phyloP scores from a whole-genome alignment of 768 basidiomycete species.

The Amanita pallidorosea region DNA sequence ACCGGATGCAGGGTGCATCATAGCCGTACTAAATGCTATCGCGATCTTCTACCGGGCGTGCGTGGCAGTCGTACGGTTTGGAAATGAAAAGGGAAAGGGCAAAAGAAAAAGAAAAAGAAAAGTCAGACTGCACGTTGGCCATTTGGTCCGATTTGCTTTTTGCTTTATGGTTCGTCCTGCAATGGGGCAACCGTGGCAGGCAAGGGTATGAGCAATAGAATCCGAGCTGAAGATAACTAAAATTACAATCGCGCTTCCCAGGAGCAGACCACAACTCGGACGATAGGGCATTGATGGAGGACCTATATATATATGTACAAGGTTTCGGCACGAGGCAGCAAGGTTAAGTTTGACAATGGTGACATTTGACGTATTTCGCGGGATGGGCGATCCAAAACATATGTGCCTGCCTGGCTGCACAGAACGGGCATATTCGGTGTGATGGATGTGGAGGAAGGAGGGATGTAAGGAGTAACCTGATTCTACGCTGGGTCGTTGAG shows the following conservation, averaged over 20 bases:
- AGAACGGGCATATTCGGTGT: neutral
- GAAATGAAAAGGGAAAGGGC: neutral
- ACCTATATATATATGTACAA: neutral
- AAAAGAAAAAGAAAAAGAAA: too few relatives aligned
- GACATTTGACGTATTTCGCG: neutral
- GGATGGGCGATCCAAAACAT: too few relatives aligned
- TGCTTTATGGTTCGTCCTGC: neutral
- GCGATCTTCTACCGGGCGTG: neutral
- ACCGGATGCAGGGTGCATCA: neutral
- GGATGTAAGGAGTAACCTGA: too few relatives aligned
- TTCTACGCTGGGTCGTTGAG: too few relatives aligned
- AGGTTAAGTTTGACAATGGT: neutral
- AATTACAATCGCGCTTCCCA: neutral
- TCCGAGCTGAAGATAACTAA: neutral
- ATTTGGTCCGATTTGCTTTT: neutral
- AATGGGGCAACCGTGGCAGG: too few relatives aligned
- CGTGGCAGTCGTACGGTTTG: neutral
- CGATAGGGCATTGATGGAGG: too few relatives aligned
- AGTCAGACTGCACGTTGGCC: neutral
- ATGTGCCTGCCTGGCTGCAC: too few relatives aligned
- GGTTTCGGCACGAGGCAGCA: slow-evolving; percentile 4
- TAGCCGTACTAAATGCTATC: neutral
- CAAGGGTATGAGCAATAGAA: neutral
- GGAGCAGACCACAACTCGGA: too few relatives aligned
- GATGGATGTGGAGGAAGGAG: slow-evolving; percentile 3